phyloP scores from a whole-genome alignment of 148 eudicot species.

The Chenopodium formosanum region DNA sequence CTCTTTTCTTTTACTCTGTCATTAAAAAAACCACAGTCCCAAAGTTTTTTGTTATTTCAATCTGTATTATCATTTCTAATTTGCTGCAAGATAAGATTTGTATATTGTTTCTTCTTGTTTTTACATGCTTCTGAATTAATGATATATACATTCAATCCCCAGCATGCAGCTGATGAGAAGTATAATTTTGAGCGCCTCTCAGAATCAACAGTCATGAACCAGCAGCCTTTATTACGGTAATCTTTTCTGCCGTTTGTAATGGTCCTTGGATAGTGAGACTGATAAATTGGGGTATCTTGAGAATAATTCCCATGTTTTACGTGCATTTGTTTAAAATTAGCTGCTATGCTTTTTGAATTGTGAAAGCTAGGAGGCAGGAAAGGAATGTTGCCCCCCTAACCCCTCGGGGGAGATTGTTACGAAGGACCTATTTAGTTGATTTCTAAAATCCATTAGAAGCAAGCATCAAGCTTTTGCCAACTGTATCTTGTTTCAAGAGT shows the following conservation, averaged over 20 bases:
- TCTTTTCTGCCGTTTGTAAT: neutral
- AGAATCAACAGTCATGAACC: slow-evolving; percentile 74
- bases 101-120: neutral
- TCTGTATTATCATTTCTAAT: neutral
- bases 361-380: neutral
- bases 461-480: neutral
- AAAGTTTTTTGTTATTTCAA: neutral
- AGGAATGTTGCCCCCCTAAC: no score
- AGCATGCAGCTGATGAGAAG: slow-evolving; percentile 99
- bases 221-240: slow-evolving; percentile 88
- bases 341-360: neutral
- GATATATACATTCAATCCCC: slow-evolving; percentile 15
- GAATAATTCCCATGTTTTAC: neutral
- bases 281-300: neutral
- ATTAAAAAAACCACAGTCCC: slow-evolving; percentile 2
- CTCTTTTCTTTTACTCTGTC: neutral
- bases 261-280: neutral
- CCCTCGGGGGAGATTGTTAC: no score
- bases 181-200: slow-evolving; percentile 87
- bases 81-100: neutral
- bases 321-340: neutral
- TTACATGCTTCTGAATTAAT: neutral
- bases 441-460: no score
- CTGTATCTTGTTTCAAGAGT: neutral
- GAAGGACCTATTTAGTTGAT: no score